Percentiles rank a stretch among this genome's conserved stretches.
These are phyloP conservation scores for Kwoniella heveanensis DNA, from an alignment of 768 basidiomycete genomes.

Conservation along the genomic window DNA sequence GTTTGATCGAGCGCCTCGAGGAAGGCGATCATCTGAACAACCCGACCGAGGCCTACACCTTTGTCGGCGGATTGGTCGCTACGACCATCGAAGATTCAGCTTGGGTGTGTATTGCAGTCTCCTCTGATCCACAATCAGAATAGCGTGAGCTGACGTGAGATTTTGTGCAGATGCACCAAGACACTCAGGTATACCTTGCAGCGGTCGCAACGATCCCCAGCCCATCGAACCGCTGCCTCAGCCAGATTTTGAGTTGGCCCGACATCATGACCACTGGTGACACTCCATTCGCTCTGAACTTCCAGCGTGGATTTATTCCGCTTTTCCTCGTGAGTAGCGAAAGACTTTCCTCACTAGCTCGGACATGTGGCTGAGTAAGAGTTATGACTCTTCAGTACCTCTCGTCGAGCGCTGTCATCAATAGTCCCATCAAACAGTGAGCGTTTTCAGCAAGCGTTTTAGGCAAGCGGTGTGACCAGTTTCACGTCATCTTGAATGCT, in stretches of 20 bases:
- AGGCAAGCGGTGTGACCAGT: too few relatives aligned
- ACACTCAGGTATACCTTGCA: neutral
- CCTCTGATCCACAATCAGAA: too few relatives aligned
- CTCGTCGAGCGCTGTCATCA: neutral
- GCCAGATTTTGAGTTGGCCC: neutral
- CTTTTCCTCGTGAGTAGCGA: neutral
- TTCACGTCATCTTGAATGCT: neutral
- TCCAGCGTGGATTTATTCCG: neutral
- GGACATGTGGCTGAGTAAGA: neutral
- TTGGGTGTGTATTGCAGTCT: neutral
- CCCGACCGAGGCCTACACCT: neutral
- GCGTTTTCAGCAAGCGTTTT: too few relatives aligned
- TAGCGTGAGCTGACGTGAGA: neutral
- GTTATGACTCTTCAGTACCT: neutral
- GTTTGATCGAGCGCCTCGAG: neutral
- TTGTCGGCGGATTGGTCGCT: neutral
- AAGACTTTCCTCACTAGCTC: neutral
- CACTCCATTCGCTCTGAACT: neutral
- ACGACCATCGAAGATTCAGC: neutral
- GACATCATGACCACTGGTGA: neutral
- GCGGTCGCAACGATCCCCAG: neutral
- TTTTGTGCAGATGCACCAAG: neutral
- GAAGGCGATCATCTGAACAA: neutral
- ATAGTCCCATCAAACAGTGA: neutral
- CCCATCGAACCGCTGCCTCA: neutral